Evolutionary conservation across 2,329 filamentous ascomycete genomes (phyloP), one percentile per base, ranked within the genome.

Genomic region (Claviceps fusiformis): DNA sequence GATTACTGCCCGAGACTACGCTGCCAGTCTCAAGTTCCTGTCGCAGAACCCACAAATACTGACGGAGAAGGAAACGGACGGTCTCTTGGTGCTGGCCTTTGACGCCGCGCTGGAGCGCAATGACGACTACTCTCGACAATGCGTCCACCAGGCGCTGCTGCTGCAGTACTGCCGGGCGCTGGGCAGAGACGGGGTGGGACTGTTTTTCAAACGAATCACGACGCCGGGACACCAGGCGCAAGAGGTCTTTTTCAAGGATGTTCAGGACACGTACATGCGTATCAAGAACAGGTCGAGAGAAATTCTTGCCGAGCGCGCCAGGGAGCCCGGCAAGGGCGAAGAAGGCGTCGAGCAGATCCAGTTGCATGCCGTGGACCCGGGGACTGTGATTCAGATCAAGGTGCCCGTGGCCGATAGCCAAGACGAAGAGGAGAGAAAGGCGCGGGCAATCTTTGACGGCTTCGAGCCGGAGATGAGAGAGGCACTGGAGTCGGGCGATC

Each of bases 131-230:
- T 83, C 89, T 4, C 81, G 85, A 50, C 88, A 92, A 68, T 96
- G 85, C 70, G 90, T 98, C 27, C 93, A 98, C 71, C 91, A 97
- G 68, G 92, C 87, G 3, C 77, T 97, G 17, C 77, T 98, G 13
- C 74, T 98, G 45, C 93, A 98, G 69, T 98, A 98, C 74, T 98
- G 93, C 72, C 83, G 92, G 10, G 86, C 89, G 46, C 78, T 98
- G 7, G 91, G 92, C 58, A 83, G 82, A 60, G 89, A 97, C 63
- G 92, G 92, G 27, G 90, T 96, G 9, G 80, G 82, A 6, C 73
- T 97, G 35, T 98, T 98, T 77, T 98, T 98, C 80, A 95, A 93
- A 73, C 86, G 92, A 56, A 91, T 98, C 68, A 93, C 87, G 27
- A 95, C 87, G 3, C 83, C 82, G 62, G 88, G 86, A 37, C 92